Conservation (phyloP, 2,329 filamentous ascomycete genomes). For the Fusarium oxysporum region DNA sequence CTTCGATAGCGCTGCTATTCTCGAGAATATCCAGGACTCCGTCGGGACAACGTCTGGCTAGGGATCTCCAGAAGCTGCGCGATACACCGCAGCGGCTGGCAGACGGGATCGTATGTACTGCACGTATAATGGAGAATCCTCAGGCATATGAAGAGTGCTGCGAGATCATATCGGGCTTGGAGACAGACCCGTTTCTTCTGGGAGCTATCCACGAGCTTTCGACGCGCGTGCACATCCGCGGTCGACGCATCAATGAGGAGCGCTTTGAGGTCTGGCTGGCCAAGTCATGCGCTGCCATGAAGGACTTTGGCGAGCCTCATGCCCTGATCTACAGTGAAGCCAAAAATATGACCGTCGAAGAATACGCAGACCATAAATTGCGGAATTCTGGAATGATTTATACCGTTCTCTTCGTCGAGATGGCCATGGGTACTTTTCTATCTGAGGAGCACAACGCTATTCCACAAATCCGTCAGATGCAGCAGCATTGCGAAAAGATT, state of each 20-base stretch:
- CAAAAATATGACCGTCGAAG: accelerated
- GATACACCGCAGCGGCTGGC: accelerated
- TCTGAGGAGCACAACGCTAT: accelerated
- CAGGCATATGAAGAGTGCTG: accelerated
- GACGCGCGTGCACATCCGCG: accelerated
- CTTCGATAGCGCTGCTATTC: background rate
- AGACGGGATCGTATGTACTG: accelerated
- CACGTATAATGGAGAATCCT: background rate
- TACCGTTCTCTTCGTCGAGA: background rate
- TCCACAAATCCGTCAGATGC: background rate
- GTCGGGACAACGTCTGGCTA: accelerated
- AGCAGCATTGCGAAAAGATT: background rate
- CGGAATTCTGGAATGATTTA: background rate
- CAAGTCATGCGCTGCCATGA: background rate
- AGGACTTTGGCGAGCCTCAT: background rate
- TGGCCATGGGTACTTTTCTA: background rate
- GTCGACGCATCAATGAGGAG: background rate
- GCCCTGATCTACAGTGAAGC: background rate
- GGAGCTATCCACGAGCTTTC: background rate
- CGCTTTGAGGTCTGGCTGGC: background rate
- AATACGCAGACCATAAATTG: background rate
- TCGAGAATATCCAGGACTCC: background rate
- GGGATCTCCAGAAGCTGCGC: background rate
- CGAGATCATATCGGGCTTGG: accelerated
- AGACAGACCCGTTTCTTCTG: accelerated